Conservation (phyloP, 768 basidiomycete genomes). For the Phanerochaete carnosa region DNA sequence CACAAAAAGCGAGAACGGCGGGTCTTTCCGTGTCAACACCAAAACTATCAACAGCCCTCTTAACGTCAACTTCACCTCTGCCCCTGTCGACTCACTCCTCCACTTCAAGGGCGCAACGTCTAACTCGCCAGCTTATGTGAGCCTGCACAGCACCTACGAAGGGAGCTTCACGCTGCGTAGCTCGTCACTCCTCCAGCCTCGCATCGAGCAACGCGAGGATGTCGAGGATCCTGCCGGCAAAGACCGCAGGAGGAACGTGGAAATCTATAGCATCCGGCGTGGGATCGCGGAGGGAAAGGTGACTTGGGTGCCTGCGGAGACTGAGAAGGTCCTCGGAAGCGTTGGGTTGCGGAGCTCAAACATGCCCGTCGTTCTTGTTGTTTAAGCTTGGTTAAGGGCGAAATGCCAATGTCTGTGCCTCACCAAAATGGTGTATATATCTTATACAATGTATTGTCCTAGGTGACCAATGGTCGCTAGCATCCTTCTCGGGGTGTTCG, state of each 20-base stretch:
- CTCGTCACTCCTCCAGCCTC: slow-evolving; percentile 17
- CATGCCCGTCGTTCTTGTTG: neutral
- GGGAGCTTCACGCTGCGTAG: slow-evolving; percentile 35
- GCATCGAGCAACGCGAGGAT: slow-evolving; percentile 16
- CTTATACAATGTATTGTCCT: no score
- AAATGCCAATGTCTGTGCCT: no score
- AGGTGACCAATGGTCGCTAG: no score
- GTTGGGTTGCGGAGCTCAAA: neutral
- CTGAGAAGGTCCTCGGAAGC: slow-evolving; percentile 4
- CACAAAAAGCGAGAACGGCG: slow-evolving; percentile 18
- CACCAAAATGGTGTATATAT: no score
- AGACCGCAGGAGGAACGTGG: slow-evolving; percentile 30
- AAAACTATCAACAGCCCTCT: slow-evolving; percentile 29
- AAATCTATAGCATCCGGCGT: slow-evolving; percentile 4
- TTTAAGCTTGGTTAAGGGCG: no score
- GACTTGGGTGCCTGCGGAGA: slow-evolving; percentile 8
- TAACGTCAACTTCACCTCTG: slow-evolving; percentile 23
- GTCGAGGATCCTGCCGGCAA: slow-evolving; percentile 33
- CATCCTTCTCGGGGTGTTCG: no score
- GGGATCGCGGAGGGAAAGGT: slow-evolving; percentile 10
- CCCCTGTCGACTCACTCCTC: slow-evolving; percentile 36
- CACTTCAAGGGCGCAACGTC: slow-evolving; percentile 27
- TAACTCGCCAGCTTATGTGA: slow-evolving; percentile 22
- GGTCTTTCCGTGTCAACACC: slow-evolving; percentile 31
- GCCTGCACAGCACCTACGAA: slow-evolving; percentile 38